phyloP scores from a whole-genome alignment of 2,329 filamentous ascomycete genomes.

The Phaeosphaeriaceae sp. region DNA sequence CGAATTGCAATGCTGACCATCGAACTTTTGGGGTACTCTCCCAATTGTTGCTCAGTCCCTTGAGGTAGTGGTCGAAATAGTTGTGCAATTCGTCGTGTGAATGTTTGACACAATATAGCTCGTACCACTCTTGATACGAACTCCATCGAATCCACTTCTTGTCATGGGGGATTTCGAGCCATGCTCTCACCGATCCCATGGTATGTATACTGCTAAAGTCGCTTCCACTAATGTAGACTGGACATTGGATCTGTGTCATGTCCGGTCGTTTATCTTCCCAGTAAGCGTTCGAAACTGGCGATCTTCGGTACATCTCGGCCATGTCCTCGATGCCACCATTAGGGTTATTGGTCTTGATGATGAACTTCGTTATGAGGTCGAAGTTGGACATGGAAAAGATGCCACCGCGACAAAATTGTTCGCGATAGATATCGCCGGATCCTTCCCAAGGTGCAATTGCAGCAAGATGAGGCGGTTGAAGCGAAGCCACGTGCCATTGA shows the following conservation, averaged over 20 bases:
- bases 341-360: slow-evolving; percentile 36
- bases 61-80: slow-evolving; percentile 59
- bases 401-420: slow-evolving; percentile 54
- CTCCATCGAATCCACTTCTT: slow-evolving; percentile 32
- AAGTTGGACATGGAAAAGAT: slow-evolving; percentile 46
- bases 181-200: slow-evolving; percentile 25
- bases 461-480: slow-evolving; percentile 52
- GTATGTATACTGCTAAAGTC: slow-evolving; percentile 26
- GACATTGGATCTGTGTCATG: slow-evolving; percentile 26
- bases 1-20: slow-evolving; percentile 46
- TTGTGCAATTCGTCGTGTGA: slow-evolving; percentile 19
- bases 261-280: slow-evolving; percentile 31
- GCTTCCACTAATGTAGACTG: slow-evolving; percentile 24
- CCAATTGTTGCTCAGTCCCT: slow-evolving; percentile 54
- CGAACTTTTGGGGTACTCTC: slow-evolving; percentile 55
- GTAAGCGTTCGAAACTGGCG: slow-evolving; percentile 32
- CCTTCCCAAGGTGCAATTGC: slow-evolving; percentile 59
- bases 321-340: slow-evolving; percentile 51
- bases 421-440: slow-evolving; percentile 55
- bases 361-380: slow-evolving; percentile 51
- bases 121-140: slow-evolving; percentile 29
- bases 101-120: slow-evolving; percentile 19
- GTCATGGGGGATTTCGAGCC: slow-evolving; percentile 18
- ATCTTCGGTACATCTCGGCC: slow-evolving; percentile 51
- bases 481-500: slow-evolving; percentile 54